Base-by-base conservation (phyloP, 148 eudicot genomes). In the Linanthus parryae region DNA sequence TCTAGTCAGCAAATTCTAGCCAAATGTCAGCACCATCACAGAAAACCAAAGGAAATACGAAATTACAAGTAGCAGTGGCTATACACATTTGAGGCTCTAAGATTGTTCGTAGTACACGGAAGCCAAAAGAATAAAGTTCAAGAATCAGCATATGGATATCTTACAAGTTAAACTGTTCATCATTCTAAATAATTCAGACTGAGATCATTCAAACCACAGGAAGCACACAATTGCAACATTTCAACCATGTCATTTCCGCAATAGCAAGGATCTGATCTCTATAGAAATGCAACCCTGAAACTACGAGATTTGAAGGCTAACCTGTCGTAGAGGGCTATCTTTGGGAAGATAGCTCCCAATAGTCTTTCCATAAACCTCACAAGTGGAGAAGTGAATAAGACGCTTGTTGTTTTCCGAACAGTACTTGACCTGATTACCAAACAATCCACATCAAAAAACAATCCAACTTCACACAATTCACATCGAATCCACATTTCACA, bases 291-390 rank as follows among this genome's bases (percentile, higher is more conserved):
- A 15, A 42, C 3, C 18, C 31, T 42, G 31, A 11, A 38, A 22
- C 0, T 31, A n/a, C 29, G 53, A 39, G 54, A 57, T 51, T 24
- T 19, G 20, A 53, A 33, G 55, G 31, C 53, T 57, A 54, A 91
- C 98, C 96, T 83, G 86, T 42, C 94, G 82, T 45, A 87, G 59
- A 51, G 96, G 94, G 48, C 83, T 81, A 43, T 87, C 96, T 70
- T 87, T 87, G 9, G 98, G 98, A 58, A 92, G 80, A 71, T 68
- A 92, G 75, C 80, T 34, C 53, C 91, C 98, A 44, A 92, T 79
- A 20, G 98, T 92, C 67, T 92, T 92, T 64, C 98, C 98, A 76
- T 92, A 92, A 52, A 92, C 88, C 73, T 92, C 98, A 74, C 98
- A 92, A 44, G 98, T 92, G 18, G 98, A 92, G 67, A 92, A 92